Evolutionary conservation across 805 yeast species (phyloP).

Genomic region (Schwanniomyces polymorphus): DNA sequence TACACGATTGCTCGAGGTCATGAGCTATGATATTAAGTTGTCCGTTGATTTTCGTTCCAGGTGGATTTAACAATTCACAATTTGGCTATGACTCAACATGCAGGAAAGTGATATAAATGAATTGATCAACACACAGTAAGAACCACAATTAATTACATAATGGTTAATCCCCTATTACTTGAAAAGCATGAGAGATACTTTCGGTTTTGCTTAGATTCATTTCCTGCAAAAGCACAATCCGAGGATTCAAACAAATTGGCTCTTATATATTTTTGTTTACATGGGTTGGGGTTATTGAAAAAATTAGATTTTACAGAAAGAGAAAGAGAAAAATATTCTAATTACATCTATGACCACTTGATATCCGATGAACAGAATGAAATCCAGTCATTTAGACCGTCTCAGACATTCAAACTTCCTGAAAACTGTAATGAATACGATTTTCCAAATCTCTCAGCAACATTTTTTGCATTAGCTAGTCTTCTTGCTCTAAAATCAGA

Average conservation of each 20-base stretch:
- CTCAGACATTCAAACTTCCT: conserved; percentile 42
- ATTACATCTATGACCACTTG: conserved; percentile 50
- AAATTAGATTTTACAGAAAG: conserved; percentile 25
- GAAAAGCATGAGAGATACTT: conserved; percentile 46
- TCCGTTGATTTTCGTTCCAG: not conserved
- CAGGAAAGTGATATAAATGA: not conserved
- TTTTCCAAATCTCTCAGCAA: conserved; percentile 67
- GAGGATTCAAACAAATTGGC: conserved; percentile 73
- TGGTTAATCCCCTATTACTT: conserved; percentile 9
- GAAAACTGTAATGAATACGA: conserved; percentile 40
- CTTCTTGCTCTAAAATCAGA: conserved; percentile 52
- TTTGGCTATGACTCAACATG: not conserved
- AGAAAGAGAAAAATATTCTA: conserved; percentile 28
- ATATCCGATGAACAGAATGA: conserved; percentile 33
- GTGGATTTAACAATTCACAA: not conserved
- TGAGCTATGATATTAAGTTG: not conserved
- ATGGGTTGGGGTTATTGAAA: conserved; percentile 55
- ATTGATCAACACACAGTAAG: not conserved
- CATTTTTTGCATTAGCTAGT: conserved; percentile 69
- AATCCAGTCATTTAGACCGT: conserved; percentile 54
- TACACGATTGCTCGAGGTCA: not conserved
- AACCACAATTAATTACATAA: not conserved
- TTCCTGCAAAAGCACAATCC: conserved; percentile 56
- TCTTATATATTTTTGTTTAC: conserved; percentile 66
- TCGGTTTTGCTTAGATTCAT: conserved; percentile 48